Conservation (phyloP, 768 basidiomycete species). For the Tylopilus intermedius region DNA sequence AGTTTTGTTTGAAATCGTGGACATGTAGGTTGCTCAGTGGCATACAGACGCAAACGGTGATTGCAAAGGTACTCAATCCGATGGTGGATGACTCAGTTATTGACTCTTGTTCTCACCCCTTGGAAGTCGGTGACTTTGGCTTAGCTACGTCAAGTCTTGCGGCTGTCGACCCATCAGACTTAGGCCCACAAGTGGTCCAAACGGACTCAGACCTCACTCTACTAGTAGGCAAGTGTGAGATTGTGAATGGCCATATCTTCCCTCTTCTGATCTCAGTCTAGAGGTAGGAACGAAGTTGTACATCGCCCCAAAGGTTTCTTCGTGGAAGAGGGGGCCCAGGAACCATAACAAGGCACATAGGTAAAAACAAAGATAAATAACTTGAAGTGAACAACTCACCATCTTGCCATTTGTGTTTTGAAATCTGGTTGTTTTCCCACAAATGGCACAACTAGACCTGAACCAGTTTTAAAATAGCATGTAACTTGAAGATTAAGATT, state of each 20-base stretch:
- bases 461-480: too few relatives aligned
- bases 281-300: constrained; percentile 90
- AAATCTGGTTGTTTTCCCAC: too few relatives aligned
- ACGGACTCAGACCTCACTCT: constrained; percentile 71
- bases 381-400: too few relatives aligned
- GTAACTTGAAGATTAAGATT: too few relatives aligned
- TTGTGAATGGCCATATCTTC: not conserved
- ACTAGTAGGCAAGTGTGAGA: constrained; percentile 42
- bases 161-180: constrained; percentile 69
- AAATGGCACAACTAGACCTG: too few relatives aligned
- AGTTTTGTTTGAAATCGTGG: constrained; percentile 14
- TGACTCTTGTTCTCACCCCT: not conserved
- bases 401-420: too few relatives aligned
- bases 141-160: constrained; percentile 80
- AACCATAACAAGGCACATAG: constrained; percentile 75
- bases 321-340: constrained; percentile 53
- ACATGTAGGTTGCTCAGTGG: not conserved
- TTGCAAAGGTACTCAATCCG: constrained; percentile 55
- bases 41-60: constrained; percentile 70
- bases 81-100: not conserved
- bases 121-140: constrained; percentile 85
- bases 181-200: constrained; percentile 41
- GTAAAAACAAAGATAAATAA: too few relatives aligned
- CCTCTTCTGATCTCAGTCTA: constrained; percentile 23
- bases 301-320: constrained; percentile 87